Percentiles rank a stretch among this genome's conserved stretches.
Conservation (phyloP, 176 grass and related monocot species). For the Rhynchospora breviuscula region DNA sequence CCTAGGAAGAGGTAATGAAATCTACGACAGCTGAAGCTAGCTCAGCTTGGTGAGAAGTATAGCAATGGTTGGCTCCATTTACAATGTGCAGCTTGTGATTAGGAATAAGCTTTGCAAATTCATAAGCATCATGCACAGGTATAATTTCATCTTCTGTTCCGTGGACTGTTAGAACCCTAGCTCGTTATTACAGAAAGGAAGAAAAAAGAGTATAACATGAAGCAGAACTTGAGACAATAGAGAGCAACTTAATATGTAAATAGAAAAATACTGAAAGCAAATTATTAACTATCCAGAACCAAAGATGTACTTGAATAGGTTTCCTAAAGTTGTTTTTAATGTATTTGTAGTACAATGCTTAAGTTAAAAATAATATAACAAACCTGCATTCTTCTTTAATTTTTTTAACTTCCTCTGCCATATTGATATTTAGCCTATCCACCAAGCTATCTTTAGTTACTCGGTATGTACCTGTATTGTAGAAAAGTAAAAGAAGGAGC, state of each 20-base stretch:
- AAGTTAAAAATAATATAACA: constrained; percentile 1
- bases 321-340: background rate
- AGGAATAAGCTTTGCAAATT: constrained; percentile 70
- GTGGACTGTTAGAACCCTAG: constrained; percentile 74
- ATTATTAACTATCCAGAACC: background rate
- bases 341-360: background rate
- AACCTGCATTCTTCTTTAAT: constrained; percentile 82
- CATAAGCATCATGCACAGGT: constrained; percentile 67
- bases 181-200: background rate
- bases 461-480: constrained; percentile 44
- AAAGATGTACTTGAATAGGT: background rate
- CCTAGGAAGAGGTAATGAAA: constrained; percentile 30
- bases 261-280: background rate
- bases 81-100: constrained; percentile 69
- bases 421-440: constrained; percentile 72
- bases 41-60: constrained; percentile 58
- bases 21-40: constrained; percentile 45
- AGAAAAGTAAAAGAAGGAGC: background rate
- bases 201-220: background rate
- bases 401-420: constrained; percentile 52
- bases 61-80: constrained; percentile 79
- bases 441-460: constrained; percentile 72
- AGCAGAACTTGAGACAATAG: background rate
- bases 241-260: background rate
- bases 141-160: constrained; percentile 69